phyloP scores from a whole-genome alignment of 371 early-diverging fungal genomes.

The Rhizomucor pusillus region DNA sequence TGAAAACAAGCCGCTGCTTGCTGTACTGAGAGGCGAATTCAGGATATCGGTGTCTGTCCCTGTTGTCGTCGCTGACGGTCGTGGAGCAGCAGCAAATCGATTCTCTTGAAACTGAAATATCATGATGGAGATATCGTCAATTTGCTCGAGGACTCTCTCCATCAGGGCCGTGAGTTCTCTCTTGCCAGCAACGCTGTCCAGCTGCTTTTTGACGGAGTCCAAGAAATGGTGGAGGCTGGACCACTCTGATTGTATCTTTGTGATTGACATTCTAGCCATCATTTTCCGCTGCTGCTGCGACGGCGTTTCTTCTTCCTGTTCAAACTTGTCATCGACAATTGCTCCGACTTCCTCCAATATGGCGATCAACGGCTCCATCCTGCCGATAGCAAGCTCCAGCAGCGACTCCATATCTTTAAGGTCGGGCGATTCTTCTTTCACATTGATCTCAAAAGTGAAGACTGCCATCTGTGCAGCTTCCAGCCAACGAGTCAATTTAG shows the following conservation, averaged over 20 bases:
- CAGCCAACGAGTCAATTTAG: constrained; percentile 44
- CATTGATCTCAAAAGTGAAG: constrained; percentile 48
- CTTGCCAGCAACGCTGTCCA: constrained; percentile 19
- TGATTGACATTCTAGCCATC: constrained; percentile 20
- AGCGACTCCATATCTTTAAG: constrained; percentile 37
- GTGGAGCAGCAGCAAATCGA: constrained; percentile 23
- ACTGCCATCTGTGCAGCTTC: constrained; percentile 54
- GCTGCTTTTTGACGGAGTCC: constrained; percentile 30
- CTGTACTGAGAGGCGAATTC: constrained; percentile 13
- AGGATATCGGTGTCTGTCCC: neutral
- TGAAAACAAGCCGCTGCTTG: constrained; percentile 9
- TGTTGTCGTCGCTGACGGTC: constrained; percentile 12
- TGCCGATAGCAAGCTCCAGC: constrained; percentile 30
- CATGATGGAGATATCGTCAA: constrained; percentile 37
- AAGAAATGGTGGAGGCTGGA: constrained; percentile 44
- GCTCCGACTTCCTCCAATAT: constrained; percentile 46
- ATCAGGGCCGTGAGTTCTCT: constrained; percentile 19
- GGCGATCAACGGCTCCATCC: constrained; percentile 50
- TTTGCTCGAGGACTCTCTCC: constrained; percentile 28
- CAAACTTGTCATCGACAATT: constrained; percentile 31
- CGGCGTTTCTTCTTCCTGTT: constrained; percentile 20
- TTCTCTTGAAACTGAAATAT: constrained; percentile 48
- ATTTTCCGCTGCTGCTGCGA: constrained; percentile 6
- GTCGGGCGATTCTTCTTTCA: constrained; percentile 32
- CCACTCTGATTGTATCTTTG: constrained; percentile 49